Evolutionary conservation across 768 basidiomycete species (phyloP), one percentile per base, ranked within the genome.

Genomic region (Mycena floridula): DNA sequence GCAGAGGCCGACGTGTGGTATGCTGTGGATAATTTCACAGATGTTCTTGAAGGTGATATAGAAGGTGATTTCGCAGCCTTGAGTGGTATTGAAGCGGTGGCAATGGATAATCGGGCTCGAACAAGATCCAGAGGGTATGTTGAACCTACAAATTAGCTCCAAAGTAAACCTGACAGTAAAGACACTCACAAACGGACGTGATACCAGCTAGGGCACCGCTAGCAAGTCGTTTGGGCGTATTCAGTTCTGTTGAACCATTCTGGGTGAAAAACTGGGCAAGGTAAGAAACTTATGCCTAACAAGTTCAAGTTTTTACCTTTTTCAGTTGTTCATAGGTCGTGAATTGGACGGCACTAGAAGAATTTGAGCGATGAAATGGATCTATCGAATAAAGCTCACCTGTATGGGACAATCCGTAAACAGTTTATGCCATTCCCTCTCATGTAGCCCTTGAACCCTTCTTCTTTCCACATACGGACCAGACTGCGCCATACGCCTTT

Each of bases 51-150:
- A 28, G 59, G 24, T 15, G 66, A 45, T 24, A 65, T 52, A 24
- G 59, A 47, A 26, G 47, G 42, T 26, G 67, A 21, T 26, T 45
- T 27, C 12, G 24, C 40, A 25, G 51, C 47, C 25, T 64, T 63
- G 30, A 70, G 44, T 41, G 72, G 63, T 59, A 88, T 72, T 39
- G 85, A 86, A n/a, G 91, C 87, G 4, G 91, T 92, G 16, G 90
- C 91, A 58, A 98, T 95, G 16, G 90, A 94, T 46, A 99, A 69
- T 26, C 95, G 79, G 21, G 91, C 88, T 36, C 95, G 79, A 24
- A 98, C 88, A 40, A 99, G 82, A 61, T 99, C 95, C 50, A 98
- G 68, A 7, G 95, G 95, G 67, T 93, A 90, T 65, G 89, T 92
- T 38, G 88, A 74, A 52, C 82, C 88, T 89, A 48, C 41, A 48